Evolutionary conservation across 202 grass and related monocot genomes (phyloP).

Genomic region (Zoysia matrella): DNA sequence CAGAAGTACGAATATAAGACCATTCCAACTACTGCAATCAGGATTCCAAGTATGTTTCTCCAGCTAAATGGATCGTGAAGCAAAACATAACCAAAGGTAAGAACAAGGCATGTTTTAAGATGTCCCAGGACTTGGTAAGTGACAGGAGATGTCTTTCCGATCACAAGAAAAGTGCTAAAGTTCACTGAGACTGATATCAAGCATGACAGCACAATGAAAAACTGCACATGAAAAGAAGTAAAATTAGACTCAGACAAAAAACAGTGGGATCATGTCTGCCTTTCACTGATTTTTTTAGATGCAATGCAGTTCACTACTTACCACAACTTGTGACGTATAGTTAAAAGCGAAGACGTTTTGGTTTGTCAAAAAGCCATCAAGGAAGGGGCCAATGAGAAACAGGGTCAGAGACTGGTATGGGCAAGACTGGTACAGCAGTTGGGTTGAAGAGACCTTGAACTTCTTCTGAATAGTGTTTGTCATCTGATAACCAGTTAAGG

Average conservation of each 20-base stretch:
- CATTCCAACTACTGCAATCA: conserved; percentile 81
- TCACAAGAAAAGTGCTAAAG: conserved; percentile 88
- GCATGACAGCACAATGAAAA: conserved; percentile 74
- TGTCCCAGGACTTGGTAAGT: conserved; percentile 86
- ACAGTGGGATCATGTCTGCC: not conserved
- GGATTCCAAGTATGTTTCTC: conserved; percentile 89
- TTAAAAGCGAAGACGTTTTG: conserved; percentile 92
- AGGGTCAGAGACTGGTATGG: conserved; percentile 96
- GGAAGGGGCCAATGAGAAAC: conserved; percentile 89
- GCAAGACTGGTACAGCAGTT: conserved; percentile 93
- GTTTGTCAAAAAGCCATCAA: conserved; percentile 94
- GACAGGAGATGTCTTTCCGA: conserved; percentile 80
- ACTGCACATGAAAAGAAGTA: conserved; percentile 51
- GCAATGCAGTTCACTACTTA: conserved; percentile 50
- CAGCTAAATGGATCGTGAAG: conserved; percentile 98
- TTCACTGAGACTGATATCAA: conserved; percentile 78
- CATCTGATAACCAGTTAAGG: conserved; percentile 88
- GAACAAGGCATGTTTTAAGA: conserved; percentile 85
- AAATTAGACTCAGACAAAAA: conserved; percentile 43
- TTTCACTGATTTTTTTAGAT: conserved; percentile 37
- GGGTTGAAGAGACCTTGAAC: conserved; percentile 99
- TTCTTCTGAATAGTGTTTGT: conserved; percentile 99
- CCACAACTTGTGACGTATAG: conserved; percentile 93
- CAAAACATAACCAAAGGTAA: conserved; percentile 83
- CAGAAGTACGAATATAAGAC: too few species aligned